These are phyloP conservation scores for Bryopsis sp. DNA, from an alignment of 139 green algal species.

Conservation along the genomic window DNA sequence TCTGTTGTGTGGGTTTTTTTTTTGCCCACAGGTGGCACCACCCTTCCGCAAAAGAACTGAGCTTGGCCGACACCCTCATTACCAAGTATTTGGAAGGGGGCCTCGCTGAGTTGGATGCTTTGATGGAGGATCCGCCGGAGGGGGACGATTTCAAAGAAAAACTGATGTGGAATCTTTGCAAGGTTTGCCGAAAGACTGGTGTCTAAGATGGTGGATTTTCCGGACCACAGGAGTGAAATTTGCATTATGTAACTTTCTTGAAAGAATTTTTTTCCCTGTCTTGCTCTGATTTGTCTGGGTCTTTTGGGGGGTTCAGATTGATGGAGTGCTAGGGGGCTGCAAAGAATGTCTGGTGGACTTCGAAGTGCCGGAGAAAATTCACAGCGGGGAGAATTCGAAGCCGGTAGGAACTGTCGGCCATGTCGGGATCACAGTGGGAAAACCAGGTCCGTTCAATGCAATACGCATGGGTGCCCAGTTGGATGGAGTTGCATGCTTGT, in stretches of 20 bases:
- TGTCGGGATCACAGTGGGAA: neutral
- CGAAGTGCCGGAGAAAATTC: neutral
- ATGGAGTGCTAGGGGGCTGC: neutral
- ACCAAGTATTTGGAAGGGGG: neutral
- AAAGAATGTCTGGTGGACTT: neutral
- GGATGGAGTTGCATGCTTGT: neutral
- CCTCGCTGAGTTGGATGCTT: neutral
- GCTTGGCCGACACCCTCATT: neutral
- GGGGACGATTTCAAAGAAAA: slow-evolving; percentile 8
- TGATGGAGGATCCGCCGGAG: neutral
- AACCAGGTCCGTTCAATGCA: neutral
- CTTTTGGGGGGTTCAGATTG: neutral
- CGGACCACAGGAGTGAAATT: too few relatives aligned
- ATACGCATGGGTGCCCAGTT: neutral
- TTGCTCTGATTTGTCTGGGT: too few relatives aligned
- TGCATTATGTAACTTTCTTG: too few relatives aligned
- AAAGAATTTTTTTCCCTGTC: too few relatives aligned
- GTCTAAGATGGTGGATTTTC: too few relatives aligned
- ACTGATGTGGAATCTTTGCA: neutral
- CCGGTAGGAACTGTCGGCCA: neutral
- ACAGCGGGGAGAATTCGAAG: neutral
- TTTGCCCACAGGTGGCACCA: neutral
- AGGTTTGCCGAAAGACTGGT: too few relatives aligned
- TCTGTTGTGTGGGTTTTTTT: too few relatives aligned
- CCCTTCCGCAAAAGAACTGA: slow-evolving; percentile 2